Percentiles rank a stretch among this genome's conserved stretches.
phyloP scores from a whole-genome alignment of 345 rosid genomes.

The Syzygium jambos region DNA sequence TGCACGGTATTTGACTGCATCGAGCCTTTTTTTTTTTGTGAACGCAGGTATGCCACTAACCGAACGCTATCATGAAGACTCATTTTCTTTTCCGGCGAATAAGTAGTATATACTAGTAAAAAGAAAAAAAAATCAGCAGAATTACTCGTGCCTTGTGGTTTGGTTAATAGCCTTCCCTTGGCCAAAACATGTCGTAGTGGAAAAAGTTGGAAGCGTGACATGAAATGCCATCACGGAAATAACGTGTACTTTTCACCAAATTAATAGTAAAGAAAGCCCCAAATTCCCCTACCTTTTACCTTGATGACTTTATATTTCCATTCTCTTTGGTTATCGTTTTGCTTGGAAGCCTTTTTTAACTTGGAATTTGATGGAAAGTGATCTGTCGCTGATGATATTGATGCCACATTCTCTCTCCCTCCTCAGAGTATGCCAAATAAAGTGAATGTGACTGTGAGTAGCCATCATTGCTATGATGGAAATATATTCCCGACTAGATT shows the following conservation, averaged over 20 bases:
- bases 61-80: background rate
- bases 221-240: background rate
- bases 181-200: background rate
- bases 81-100: background rate
- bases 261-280: background rate
- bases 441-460: conserved; percentile 20
- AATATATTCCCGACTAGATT: conserved; percentile 42
- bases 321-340: conserved; percentile 15
- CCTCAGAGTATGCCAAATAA: conserved; percentile 15
- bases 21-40: background rate
- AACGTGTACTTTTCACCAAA: background rate
- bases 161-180: background rate
- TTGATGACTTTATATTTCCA: conserved; percentile 32
- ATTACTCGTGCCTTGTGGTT: background rate
- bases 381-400: conserved; percentile 9
- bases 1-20: background rate
- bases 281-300: background rate
- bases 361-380: conserved; percentile 52
- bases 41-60: background rate
- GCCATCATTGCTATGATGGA: conserved; percentile 48
- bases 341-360: conserved; percentile 44
- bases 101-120: background rate
- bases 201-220: background rate
- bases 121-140: background rate
- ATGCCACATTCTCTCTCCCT: background rate